Conservation (phyloP, 2,329 filamentous ascomycete genomes). For the Stagonosporopsis tanaceti region DNA sequence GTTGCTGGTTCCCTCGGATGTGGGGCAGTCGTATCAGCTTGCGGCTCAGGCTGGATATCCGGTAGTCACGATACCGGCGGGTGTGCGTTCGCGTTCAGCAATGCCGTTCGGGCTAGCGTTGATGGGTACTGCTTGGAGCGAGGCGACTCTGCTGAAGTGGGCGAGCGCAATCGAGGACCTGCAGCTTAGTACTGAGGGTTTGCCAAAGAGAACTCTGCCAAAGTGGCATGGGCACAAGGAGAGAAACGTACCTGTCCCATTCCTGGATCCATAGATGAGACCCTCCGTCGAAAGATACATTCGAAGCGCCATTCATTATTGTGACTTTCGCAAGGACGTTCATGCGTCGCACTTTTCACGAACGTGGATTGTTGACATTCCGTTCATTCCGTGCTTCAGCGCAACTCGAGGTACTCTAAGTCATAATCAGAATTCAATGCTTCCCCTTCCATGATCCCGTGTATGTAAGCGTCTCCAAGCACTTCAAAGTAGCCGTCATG, state of each 20-base stretch:
- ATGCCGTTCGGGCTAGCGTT: constrained; percentile 57
- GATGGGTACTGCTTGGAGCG: constrained; percentile 68
- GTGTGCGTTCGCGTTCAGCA: constrained; percentile 57
- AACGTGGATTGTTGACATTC: neutral
- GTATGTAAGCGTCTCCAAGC: constrained; percentile 11
- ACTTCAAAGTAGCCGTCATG: neutral
- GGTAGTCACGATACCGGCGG: constrained; percentile 72
- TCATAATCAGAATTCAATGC: neutral
- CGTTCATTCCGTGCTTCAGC: neutral
- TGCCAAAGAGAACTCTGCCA: constrained; percentile 40
- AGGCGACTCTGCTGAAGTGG: constrained; percentile 65
- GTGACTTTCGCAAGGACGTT: neutral
- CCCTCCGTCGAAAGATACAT: neutral
- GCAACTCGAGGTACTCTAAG: neutral
- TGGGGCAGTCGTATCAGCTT: constrained; percentile 72
- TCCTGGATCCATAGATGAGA: neutral
- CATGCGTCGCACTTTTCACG: neutral
- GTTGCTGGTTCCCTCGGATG: constrained; percentile 73
- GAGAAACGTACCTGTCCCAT: constrained; percentile 48
- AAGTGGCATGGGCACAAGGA: constrained; percentile 50
- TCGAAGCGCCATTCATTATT: neutral
- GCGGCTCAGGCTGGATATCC: constrained; percentile 80
- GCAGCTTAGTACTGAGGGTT: constrained; percentile 27
- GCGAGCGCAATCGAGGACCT: constrained; percentile 60
- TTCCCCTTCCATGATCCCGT: constrained; percentile 16